Base-by-base conservation (phyloP, 139 green algal genomes). In the Zygnema circumcarinatum region DNA sequence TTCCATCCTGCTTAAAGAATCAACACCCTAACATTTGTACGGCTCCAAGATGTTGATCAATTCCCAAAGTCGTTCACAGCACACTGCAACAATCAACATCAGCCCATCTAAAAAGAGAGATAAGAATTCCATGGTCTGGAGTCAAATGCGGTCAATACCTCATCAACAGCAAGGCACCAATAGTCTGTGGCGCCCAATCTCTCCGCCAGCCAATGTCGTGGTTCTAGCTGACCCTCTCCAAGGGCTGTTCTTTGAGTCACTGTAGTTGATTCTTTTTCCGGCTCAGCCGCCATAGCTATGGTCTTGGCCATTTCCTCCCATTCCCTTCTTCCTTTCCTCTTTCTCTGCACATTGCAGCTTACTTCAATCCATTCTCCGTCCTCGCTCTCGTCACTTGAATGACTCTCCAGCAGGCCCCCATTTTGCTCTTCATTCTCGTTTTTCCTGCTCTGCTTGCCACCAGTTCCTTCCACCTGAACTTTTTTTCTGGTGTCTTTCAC, bases 81-180 rank as follows among this genome's bases (percentile, higher is more conserved):
- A n/a, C n/a, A n/a, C n/a, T n/a, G n/a, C n/a, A n/a, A n/a, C n/a
- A n/a, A n/a, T n/a, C n/a, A n/a, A n/a, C n/a, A n/a, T n/a, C n/a
- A n/a, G n/a, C n/a, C n/a, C n/a, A n/a, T n/a, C n/a, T n/a, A n/a
- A n/a, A n/a, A n/a, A n/a, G n/a, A n/a, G n/a, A n/a, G n/a, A n/a
- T n/a, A n/a, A n/a, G n/a, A n/a, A n/a, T n/a, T n/a, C n/a, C n/a
- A n/a, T n/a, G n/a, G n/a, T n/a, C n/a, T n/a, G n/a, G n/a, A n/a
- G n/a, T n/a, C n/a, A n/a, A n/a, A n/a, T n/a, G n/a, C n/a, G n/a
- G n/a, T n/a, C 54, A 29, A 72, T 41, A 78, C 69, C 69, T 78
- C 69, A 78, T 78, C 35, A 41, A 78, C 11, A 25, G 69, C 35
- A 3, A 78, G 69, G 35, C 35, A 41, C 69, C 69, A 78, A 78